Conservation (phyloP, 352 stramenopile species). For the Pythium chondricola region DNA sequence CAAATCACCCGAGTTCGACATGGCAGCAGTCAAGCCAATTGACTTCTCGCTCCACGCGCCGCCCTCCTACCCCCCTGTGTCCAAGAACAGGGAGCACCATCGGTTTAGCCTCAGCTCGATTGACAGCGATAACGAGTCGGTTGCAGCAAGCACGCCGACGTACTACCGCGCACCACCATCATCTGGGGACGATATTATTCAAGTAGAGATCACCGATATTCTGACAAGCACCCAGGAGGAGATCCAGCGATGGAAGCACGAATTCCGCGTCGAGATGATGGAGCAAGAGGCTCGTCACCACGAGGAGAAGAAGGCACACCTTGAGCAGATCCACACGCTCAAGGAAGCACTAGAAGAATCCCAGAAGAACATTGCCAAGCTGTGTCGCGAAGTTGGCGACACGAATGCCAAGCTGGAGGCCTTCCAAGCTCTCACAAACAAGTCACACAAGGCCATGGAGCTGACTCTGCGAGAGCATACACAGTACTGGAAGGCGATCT, state of each 20-base stretch:
- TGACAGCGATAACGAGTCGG: conserved; percentile 4
- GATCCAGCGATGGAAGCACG: conserved; percentile 22
- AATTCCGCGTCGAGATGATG: conserved; percentile 22
- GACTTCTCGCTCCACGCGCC: too few relatives aligned
- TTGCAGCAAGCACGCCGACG: background rate
- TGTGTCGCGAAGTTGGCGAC: conserved; percentile 12
- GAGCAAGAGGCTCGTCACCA: conserved; percentile 17
- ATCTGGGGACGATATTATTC: conserved; percentile 16
- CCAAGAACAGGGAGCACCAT: too few relatives aligned
- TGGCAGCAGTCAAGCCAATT: background rate
- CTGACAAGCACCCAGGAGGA: conserved; percentile 17
- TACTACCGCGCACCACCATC: background rate
- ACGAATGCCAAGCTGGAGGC: conserved; percentile 19
- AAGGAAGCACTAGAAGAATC: conserved; percentile 14
- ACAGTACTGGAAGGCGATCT: conserved; percentile 23
- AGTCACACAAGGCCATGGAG: conserved; percentile 21
- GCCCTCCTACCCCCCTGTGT: too few relatives aligned
- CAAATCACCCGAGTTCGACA: too few relatives aligned
- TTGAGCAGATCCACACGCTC: conserved; percentile 18
- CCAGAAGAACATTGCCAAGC: conserved; percentile 12
- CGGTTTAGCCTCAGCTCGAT: too few relatives aligned
- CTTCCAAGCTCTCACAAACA: conserved; percentile 10
- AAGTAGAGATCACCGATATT: conserved; percentile 22
- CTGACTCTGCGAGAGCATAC: conserved; percentile 18
- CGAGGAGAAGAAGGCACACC: conserved; percentile 13